Percentiles rank a stretch among this genome's conserved stretches.
These are phyloP conservation scores for Schoenoplectus tabernaemontani DNA, from an alignment of 202 grass and related monocot species.

Conservation along the genomic window DNA sequence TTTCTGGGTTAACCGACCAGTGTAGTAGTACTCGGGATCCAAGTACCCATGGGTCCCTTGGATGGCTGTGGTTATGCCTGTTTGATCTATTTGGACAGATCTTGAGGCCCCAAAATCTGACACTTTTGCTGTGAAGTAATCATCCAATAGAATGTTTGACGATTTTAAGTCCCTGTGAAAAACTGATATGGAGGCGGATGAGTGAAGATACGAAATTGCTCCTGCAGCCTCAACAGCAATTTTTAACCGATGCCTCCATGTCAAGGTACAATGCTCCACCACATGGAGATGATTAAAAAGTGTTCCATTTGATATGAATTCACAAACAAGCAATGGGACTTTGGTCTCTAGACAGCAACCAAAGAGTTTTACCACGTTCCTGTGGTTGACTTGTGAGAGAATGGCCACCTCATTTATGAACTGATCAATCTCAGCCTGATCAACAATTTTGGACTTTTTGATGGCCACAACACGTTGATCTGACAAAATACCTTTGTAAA, in stretches of 20 bases:
- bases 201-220: not conserved
- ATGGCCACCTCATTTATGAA: not conserved
- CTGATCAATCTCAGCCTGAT: not conserved
- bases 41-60: not conserved
- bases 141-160: not conserved
- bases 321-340: not conserved
- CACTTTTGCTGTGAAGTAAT: conserved; percentile 1
- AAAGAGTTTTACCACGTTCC: not conserved
- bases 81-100: not conserved
- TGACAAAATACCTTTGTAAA: not conserved
- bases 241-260: not conserved
- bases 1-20: not conserved
- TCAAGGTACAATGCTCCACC: not conserved
- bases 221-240: conserved; percentile 1
- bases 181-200: not conserved
- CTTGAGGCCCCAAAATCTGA: conserved; percentile 14
- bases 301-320: not conserved
- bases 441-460: not conserved
- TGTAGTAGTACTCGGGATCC: not conserved
- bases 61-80: not conserved
- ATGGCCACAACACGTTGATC: not conserved
- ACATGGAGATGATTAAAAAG: not conserved
- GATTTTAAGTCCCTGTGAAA: conserved; percentile 13
- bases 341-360: not conserved
- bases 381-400: not conserved